These are phyloP conservation scores for Eucalyptus lansdowneana DNA, from an alignment of 345 rosid species.

Conservation along the genomic window DNA sequence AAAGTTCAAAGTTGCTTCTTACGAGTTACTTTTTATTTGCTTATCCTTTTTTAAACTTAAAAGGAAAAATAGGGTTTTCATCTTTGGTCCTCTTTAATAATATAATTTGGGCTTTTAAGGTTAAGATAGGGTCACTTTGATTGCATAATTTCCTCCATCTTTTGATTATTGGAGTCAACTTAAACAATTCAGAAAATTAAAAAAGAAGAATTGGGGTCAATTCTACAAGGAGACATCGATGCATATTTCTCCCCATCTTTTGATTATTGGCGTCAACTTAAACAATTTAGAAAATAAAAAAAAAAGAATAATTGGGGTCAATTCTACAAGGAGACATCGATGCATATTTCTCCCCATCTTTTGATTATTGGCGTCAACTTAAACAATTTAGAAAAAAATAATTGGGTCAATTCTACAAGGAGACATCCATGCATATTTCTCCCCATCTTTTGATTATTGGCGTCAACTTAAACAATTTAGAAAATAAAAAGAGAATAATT, in stretches of 20 bases:
- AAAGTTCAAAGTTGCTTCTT: neutral
- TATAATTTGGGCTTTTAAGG: neutral
- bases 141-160: neutral
- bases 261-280: neutral
- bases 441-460: neutral
- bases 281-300: neutral
- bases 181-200: neutral
- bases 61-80: neutral
- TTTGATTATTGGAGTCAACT: neutral
- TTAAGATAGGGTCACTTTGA: neutral
- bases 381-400: too few species aligned
- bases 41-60: neutral
- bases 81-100: neutral
- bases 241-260: neutral
- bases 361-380: too few species aligned
- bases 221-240: neutral
- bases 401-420: neutral
- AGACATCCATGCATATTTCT: neutral
- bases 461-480: too few species aligned
- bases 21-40: neutral
- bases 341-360: neutral
- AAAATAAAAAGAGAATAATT: neutral
- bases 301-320: neutral
- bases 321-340: neutral
- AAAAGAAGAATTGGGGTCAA: neutral